Evolutionary conservation across 75 land plant species (phyloP).

Genomic region (Sequoia sempervirens): DNA sequence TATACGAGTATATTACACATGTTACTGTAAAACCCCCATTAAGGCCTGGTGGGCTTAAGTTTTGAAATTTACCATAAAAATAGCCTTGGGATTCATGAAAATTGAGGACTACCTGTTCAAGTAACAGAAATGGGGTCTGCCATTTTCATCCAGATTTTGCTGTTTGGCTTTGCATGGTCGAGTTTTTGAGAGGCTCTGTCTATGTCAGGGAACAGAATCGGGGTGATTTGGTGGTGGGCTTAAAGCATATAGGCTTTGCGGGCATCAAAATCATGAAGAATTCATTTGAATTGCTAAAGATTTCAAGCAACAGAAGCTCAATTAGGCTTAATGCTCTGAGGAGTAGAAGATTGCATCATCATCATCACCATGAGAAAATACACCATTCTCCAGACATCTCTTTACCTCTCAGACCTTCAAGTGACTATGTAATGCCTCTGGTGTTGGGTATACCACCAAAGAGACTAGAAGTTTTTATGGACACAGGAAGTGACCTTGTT

Average conservation of each 20-base stretch:
- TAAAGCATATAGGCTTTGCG: neutral
- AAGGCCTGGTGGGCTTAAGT: neutral
- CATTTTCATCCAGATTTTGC: neutral
- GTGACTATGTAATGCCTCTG: conserved; percentile 49
- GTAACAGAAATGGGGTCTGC: neutral
- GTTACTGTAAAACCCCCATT: neutral
- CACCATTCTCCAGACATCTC: neutral
- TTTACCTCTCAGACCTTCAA: conserved; percentile 1
- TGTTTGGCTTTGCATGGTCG: no score
- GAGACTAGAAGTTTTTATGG: conserved; percentile 59
- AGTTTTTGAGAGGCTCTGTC: no score
- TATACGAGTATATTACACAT: neutral
- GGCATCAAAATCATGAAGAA: neutral
- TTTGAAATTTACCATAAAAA: neutral
- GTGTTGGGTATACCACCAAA: conserved; percentile 42
- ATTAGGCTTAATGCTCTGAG: conserved; percentile 4
- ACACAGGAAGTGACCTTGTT: conserved; percentile 93
- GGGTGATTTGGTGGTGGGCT: no score
- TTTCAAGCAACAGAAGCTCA: conserved; percentile 1
- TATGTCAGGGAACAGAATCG: no score
- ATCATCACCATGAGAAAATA: neutral
- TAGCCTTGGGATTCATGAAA: neutral
- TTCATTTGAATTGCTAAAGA: neutral
- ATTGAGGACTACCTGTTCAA: neutral
- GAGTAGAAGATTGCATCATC: neutral